A percentile compares a stretch with the other conserved stretches of the same genome.
These are phyloP conservation scores for Ustilago cynodontis DNA, from an alignment of 1,284 basidiomycete species.

Conservation along the genomic window DNA sequence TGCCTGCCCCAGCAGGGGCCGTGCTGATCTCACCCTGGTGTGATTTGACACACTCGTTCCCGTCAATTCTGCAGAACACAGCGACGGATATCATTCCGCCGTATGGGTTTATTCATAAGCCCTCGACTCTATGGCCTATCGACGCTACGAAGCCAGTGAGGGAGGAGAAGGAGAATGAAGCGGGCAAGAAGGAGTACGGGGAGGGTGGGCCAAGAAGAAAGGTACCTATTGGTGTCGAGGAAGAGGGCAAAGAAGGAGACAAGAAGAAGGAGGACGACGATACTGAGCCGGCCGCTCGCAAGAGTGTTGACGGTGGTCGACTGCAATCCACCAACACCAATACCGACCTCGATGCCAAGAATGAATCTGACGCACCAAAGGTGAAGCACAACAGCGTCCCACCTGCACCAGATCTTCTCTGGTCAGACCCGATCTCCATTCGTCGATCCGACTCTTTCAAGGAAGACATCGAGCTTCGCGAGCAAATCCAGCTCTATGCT, in stretches of 20 bases:
- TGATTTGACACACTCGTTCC: constrained; percentile 94
- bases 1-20: constrained; percentile 80
- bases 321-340: neutral
- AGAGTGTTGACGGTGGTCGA: constrained; percentile 28
- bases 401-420: constrained; percentile 46
- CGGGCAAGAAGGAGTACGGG: neutral
- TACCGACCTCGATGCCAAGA: neutral
- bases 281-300: constrained; percentile 31
- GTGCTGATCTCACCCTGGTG: constrained; percentile 76
- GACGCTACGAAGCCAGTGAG: constrained; percentile 29
- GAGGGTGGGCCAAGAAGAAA: constrained; percentile 22
- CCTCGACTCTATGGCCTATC: constrained; percentile 67
- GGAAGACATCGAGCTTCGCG: constrained; percentile 47
- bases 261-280: constrained; percentile 7
- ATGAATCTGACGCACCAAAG: neutral
- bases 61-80: constrained; percentile 86
- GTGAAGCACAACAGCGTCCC: constrained; percentile 26
- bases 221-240: constrained; percentile 37
- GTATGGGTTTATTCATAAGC: constrained; percentile 68
- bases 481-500: constrained; percentile 88
- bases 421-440: constrained; percentile 53
- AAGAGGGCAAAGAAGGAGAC: constrained; percentile 2
- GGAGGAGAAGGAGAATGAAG: constrained; percentile 6
- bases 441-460: constrained; percentile 24
- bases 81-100: constrained; percentile 77